Percentiles rank a stretch among this genome's conserved stretches.
Evolutionary conservation across 192 early-diverging fungal genomes (phyloP).

Genomic region (Podila epicladia): DNA sequence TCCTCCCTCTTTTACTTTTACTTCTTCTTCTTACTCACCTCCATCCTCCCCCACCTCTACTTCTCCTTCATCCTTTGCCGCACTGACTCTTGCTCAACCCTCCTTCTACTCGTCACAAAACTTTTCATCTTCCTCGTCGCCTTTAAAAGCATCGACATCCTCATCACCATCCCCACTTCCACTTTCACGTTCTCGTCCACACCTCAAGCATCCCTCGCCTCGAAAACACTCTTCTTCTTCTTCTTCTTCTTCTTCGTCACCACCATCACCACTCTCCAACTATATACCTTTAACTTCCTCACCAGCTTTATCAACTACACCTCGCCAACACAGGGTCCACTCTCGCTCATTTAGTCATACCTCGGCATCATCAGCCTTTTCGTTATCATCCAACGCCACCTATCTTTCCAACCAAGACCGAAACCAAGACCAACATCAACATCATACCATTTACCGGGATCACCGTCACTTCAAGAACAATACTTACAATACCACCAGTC

Average conservation of each 20-base stretch:
- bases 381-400: neutral
- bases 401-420: neutral
- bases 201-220: neutral
- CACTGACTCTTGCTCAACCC: neutral
- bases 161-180: neutral
- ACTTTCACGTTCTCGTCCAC: neutral
- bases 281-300: neutral
- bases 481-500: neutral
- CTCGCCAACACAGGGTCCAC: neutral
- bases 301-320: neutral
- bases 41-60: neutral
- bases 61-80: neutral
- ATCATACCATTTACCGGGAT: too few relatives aligned
- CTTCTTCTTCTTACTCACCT: neutral
- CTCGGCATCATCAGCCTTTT: neutral
- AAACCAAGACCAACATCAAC: too few relatives aligned
- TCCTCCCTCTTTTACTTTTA: neutral
- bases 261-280: neutral
- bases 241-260: neutral
- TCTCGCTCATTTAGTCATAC: slow-evolving; percentile 1
- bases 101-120: neutral
- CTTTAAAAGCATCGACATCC: neutral
- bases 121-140: neutral
- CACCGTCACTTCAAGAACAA: neutral
- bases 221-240: neutral